Conservation (phyloP, 306 rosid species). For the Citrullus mucosospermus region DNA sequence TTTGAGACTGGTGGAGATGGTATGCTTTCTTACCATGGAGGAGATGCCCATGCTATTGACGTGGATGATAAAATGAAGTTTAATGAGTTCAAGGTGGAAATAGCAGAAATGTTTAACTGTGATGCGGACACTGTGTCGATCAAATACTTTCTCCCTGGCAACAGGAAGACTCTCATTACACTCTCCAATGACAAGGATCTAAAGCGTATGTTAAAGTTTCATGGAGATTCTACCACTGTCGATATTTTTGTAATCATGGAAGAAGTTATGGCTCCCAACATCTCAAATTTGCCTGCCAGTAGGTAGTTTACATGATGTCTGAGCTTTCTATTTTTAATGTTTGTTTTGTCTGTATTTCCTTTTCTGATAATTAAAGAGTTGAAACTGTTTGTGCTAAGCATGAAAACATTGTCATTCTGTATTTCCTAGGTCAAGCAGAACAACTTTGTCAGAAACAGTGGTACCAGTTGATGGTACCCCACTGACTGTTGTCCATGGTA, state of each 20-base stretch:
- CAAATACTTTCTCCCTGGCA: constrained; percentile 89
- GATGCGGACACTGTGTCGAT: constrained; percentile 31
- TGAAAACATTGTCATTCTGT: constrained; percentile 9
- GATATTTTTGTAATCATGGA: constrained; percentile 59
- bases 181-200: constrained; percentile 93
- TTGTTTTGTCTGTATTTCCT: not conserved
- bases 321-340: not conserved
- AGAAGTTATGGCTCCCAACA: constrained; percentile 40
- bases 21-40: constrained; percentile 49
- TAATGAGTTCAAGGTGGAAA: constrained; percentile 61
- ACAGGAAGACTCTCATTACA: constrained; percentile 82
- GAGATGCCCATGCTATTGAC: constrained; percentile 89
- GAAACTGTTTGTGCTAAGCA: constrained; percentile 12
- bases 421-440: constrained; percentile 82
- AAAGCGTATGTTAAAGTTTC: constrained; percentile 78
- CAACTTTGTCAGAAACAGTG: constrained; percentile 84
- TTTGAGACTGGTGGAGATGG: constrained; percentile 62
- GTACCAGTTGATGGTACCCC: constrained; percentile 33
- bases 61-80: constrained; percentile 63
- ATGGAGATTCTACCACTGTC: constrained; percentile 38
- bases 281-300: constrained; percentile 82
- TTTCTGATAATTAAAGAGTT: not conserved
- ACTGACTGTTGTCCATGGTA: constrained; percentile 20
- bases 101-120: constrained; percentile 67
- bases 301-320: constrained; percentile 61